phyloP scores from a whole-genome alignment of 768 basidiomycete species.

The Hericium coralloides region DNA sequence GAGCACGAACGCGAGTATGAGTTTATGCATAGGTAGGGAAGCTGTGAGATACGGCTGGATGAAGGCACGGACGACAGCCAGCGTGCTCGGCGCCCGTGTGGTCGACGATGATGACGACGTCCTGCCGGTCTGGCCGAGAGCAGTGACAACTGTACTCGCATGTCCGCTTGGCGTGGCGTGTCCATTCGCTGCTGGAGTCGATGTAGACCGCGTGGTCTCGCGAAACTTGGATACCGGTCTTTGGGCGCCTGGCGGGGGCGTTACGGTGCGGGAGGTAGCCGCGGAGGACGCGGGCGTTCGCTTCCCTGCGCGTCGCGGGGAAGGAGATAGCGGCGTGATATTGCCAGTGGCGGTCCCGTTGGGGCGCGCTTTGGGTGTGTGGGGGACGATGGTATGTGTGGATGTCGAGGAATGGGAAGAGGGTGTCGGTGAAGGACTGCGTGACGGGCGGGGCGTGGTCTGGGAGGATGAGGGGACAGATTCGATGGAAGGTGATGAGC shows the following conservation, averaged over 20 bases:
- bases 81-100: background rate
- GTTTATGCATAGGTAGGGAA: background rate
- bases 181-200: background rate
- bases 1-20: constrained; percentile 4
- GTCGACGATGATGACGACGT: background rate
- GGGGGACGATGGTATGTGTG: constrained; percentile 12
- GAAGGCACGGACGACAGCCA: constrained; percentile 1
- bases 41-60: constrained; percentile 3
- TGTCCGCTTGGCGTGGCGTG: background rate
- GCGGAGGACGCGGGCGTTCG: background rate
- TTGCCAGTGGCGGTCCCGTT: background rate
- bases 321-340: constrained; percentile 1
- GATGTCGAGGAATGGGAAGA: constrained; percentile 12
- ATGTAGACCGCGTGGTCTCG: background rate
- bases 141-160: background rate
- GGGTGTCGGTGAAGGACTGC: constrained; percentile 11
- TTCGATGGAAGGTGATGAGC: background rate
- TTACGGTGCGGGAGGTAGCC: constrained; percentile 1
- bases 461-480: background rate
- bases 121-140: background rate
- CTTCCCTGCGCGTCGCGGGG: background rate
- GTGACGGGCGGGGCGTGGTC: constrained; percentile 11
- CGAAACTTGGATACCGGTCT: background rate
- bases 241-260: background rate
- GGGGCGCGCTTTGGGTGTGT: constrained; percentile 5